These are phyloP conservation scores for Halenospora varia DNA, from an alignment of 495 filamentous ascomycete genomes.

Conservation along the genomic window DNA sequence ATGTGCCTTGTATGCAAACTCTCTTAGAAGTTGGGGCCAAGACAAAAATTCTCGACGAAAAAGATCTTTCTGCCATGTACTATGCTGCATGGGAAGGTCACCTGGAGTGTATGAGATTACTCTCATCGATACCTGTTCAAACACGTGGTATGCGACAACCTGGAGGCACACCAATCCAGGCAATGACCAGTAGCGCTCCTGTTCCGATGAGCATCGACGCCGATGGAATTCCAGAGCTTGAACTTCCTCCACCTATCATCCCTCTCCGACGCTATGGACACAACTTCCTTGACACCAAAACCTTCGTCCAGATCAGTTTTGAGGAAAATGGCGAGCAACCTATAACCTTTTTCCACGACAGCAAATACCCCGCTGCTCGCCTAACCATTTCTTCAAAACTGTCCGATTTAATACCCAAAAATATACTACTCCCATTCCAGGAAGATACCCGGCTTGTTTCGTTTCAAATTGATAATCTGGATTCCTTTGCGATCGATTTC, in stretches of 20 bases:
- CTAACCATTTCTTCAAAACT: conserved; percentile 94
- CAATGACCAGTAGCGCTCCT: conserved; percentile 45
- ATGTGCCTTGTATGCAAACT: conserved; percentile 76
- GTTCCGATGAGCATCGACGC: conserved; percentile 66
- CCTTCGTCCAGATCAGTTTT: conserved; percentile 87
- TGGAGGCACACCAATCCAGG: conserved; percentile 16
- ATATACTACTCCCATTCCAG: conserved; percentile 90
- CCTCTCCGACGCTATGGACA: conserved; percentile 91
- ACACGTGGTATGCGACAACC: conserved; percentile 25
- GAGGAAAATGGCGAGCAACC: conserved; percentile 65
- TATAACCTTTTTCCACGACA: conserved; percentile 87
- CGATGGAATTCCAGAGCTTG: conserved; percentile 88
- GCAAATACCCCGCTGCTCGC: conserved; percentile 91
- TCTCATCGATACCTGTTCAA: conserved; percentile 52
- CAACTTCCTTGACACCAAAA: conserved; percentile 97
- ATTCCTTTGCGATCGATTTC: conserved; percentile 92
- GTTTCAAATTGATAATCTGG: conserved; percentile 91
- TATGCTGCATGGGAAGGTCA: conserved; percentile 99
- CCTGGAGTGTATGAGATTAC: conserved; percentile 85
- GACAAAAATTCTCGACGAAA: conserved; percentile 78
- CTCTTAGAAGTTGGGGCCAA: conserved; percentile 73
- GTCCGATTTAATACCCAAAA: conserved; percentile 93
- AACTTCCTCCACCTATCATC: conserved; percentile 92
- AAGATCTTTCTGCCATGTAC: conserved; percentile 90
- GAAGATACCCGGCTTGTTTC: conserved; percentile 89